Percentiles rank a stretch among this genome's conserved stretches.
These are phyloP conservation scores for Chalciporus piperatus DNA, from an alignment of 768 basidiomycete species.

Conservation along the genomic window DNA sequence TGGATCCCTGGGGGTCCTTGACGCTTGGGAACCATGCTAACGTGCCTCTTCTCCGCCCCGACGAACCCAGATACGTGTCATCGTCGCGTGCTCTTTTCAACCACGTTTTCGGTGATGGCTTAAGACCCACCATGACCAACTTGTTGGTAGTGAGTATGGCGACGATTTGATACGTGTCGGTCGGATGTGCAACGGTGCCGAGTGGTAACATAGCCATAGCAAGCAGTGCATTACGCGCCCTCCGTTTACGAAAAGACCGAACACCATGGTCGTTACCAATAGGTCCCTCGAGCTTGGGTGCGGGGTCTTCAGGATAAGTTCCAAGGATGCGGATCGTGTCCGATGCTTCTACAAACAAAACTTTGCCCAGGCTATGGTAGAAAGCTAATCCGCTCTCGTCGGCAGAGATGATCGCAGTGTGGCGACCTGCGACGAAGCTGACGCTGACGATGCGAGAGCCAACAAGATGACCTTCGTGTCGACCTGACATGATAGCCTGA, in stretches of 20 bases:
- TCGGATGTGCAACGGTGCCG: constrained; percentile 67
- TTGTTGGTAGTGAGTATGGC: constrained; percentile 89
- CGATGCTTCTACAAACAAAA: constrained; percentile 91
- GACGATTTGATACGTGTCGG: constrained; percentile 76
- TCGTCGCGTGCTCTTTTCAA: constrained; percentile 64
- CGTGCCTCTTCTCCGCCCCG: constrained; percentile 55
- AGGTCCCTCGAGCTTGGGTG: constrained; percentile 12
- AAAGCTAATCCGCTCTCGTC: constrained; percentile 92
- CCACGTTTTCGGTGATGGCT: constrained; percentile 92
- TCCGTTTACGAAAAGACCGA: constrained; percentile 42
- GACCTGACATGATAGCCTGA: constrained; percentile 64
- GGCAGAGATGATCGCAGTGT: constrained; percentile 88
- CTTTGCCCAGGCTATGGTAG: constrained; percentile 91
- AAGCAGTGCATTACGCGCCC: constrained; percentile 64
- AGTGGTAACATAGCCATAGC: constrained; percentile 81
- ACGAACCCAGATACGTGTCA: constrained; percentile 41
- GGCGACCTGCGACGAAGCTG: constrained; percentile 85
- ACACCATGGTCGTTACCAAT: constrained; percentile 12
- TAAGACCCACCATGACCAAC: constrained; percentile 88
- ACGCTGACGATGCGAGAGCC: constrained; percentile 79
- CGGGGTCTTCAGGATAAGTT: constrained; percentile 66
- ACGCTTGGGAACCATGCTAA: constrained; percentile 84
- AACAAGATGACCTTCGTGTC: constrained; percentile 81
- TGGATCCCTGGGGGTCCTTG: constrained; percentile 19
- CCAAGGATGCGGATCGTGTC: constrained; percentile 94